These are phyloP conservation scores for Lasiosphaeria ovina DNA, from an alignment of 495 filamentous ascomycete genomes.

Conservation along the genomic window DNA sequence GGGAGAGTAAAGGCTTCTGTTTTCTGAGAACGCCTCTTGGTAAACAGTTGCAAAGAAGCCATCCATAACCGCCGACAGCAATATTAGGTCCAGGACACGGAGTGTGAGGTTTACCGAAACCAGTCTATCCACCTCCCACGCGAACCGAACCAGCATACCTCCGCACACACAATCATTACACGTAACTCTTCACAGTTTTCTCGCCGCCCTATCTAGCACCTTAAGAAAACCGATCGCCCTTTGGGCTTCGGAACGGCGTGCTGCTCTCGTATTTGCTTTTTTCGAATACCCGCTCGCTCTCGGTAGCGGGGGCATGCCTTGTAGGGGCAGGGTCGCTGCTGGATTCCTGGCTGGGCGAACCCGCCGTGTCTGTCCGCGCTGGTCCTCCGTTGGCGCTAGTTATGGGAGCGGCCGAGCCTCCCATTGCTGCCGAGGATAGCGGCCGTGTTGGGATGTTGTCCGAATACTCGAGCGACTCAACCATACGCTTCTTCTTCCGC, in stretches of 20 bases:
- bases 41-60: too few species aligned
- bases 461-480: conserved; percentile 58
- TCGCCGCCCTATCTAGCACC: not conserved
- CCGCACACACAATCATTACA: not conserved
- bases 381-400: conserved; percentile 32
- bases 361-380: conserved; percentile 56
- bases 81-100: not conserved
- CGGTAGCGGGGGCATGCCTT: conserved; percentile 73
- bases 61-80: not conserved
- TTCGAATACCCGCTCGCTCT: conserved; percentile 64
- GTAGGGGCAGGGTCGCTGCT: conserved; percentile 83
- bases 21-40: conserved; percentile 47
- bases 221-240: conserved; percentile 78
- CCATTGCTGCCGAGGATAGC: conserved; percentile 39
- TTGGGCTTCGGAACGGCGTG: conserved; percentile 66
- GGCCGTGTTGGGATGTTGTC: conserved; percentile 33
- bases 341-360: conserved; percentile 76
- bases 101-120: not conserved
- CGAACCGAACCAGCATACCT: not conserved
- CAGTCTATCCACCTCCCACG: not conserved
- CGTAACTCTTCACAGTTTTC: not conserved
- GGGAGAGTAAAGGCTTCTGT: conserved; percentile 71
- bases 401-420: conserved; percentile 28
- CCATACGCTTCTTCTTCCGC: conserved; percentile 60
- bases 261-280: conserved; percentile 86